Percentiles rank a stretch among this genome's conserved stretches.
Conservation (phyloP, 2,329 filamentous ascomycete species). For the Tolypocladium paradoxum region DNA sequence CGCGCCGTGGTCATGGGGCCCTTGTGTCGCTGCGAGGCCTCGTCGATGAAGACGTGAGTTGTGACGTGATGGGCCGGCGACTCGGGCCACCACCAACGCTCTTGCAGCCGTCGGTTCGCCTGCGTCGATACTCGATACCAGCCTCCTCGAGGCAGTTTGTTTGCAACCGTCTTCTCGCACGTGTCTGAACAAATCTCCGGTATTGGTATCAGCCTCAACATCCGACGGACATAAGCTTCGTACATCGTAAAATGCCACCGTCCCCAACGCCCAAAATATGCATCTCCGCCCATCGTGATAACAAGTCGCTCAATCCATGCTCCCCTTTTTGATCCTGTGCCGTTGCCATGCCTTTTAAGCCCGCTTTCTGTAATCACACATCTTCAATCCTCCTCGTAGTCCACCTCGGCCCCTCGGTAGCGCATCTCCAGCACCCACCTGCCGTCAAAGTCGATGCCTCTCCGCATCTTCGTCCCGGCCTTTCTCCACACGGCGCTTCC, state of each 20-base stretch:
- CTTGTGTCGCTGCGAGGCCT: neutral
- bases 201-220: neutral
- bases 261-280: neutral
- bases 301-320: neutral
- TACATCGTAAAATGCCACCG: neutral
- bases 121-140: too few species aligned
- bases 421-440: conserved; percentile 72
- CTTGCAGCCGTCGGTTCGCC: neutral
- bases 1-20: neutral
- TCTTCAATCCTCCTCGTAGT: conserved; percentile 9
- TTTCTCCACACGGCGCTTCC: conserved; percentile 76
- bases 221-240: neutral
- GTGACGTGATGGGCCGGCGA: neutral
- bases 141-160: too few species aligned
- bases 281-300: neutral
- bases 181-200: neutral
- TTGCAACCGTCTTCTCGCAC: too few species aligned
- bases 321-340: neutral
- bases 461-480: conserved; percentile 67
- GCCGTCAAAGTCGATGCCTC: conserved; percentile 79
- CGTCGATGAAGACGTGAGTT: neutral
- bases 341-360: neutral
- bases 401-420: conserved; percentile 28
- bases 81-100: neutral
- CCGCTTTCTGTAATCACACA: conserved; percentile 2